phyloP scores from a whole-genome alignment of 1,284 basidiomycete genomes.

The Quambalaria eucalypti region DNA sequence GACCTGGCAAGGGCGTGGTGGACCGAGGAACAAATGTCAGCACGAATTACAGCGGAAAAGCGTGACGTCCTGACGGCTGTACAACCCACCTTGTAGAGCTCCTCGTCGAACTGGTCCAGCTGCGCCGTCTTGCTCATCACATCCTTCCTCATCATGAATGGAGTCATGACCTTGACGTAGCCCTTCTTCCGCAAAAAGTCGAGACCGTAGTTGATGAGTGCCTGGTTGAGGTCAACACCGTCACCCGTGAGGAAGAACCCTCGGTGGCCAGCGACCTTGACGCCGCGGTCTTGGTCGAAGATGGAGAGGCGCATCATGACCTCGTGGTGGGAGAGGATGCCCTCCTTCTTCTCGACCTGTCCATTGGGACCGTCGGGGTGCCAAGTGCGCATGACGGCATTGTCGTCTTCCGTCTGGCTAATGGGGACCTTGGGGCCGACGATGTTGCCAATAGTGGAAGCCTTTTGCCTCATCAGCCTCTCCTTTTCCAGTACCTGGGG shows the following conservation, averaged over 20 bases:
- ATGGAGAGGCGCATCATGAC: conserved; percentile 85
- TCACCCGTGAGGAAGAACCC: conserved; percentile 94
- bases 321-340: conserved; percentile 90
- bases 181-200: conserved; percentile 74
- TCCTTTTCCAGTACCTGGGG: conserved; percentile 57
- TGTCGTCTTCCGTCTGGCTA: conserved; percentile 90
- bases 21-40: neutral
- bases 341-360: conserved; percentile 52
- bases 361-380: conserved; percentile 70
- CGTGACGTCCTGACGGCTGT: neutral
- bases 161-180: conserved; percentile 92
- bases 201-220: conserved; percentile 86
- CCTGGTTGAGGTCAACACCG: conserved; percentile 93
- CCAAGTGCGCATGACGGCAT: conserved; percentile 70
- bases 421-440: conserved; percentile 79
- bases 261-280: conserved; percentile 86
- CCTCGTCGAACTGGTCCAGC: conserved; percentile 95
- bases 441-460: conserved; percentile 78
- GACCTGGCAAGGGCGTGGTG: too few relatives aligned
- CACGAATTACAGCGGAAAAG: neutral
- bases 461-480: conserved; percentile 67
- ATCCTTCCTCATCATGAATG: conserved; percentile 98
- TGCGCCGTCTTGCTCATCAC: conserved; percentile 96
- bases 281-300: conserved; percentile 83
- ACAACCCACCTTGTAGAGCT: conserved; percentile 75